Conservation (phyloP, 116 monocot genomes). For the Thalassia testudinum region DNA sequence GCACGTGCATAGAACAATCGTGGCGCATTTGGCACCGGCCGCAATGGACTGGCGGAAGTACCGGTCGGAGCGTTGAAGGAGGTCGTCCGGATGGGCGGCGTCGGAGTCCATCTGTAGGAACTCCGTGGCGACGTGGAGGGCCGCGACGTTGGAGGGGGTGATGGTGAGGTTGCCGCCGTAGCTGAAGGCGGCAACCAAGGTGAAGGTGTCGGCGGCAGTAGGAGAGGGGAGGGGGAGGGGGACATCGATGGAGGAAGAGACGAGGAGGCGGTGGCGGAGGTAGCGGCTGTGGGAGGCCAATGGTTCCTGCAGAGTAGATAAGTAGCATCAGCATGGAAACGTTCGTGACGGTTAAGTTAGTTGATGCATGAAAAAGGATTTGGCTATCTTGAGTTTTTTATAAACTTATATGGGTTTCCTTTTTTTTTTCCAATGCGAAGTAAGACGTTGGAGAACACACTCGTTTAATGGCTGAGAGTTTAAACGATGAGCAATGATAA, state of each 20-base stretch:
- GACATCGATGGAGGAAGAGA: conserved; percentile 23
- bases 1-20: conserved; percentile 29
- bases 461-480: too few relatives aligned
- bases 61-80: conserved; percentile 25
- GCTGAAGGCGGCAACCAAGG: conserved; percentile 30
- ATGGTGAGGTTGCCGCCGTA: conserved; percentile 39
- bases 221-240: conserved; percentile 23
- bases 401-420: too few relatives aligned
- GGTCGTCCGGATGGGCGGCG: neutral
- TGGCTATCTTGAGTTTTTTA: too few relatives aligned
- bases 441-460: too few relatives aligned
- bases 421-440: too few relatives aligned
- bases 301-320: conserved; percentile 43
- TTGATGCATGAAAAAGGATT: too few relatives aligned
- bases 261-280: conserved; percentile 32
- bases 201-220: conserved; percentile 44
- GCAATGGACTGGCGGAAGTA: conserved; percentile 54
- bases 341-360: too few relatives aligned
- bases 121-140: conserved; percentile 32
- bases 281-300: conserved; percentile 40
- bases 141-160: conserved; percentile 49
- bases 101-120: conserved; percentile 49
- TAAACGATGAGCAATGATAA: too few relatives aligned
- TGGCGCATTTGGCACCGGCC: conserved; percentile 17
- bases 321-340: too few relatives aligned